These are phyloP conservation scores for Capniomyces stellatus DNA, from an alignment of 371 early-diverging fungal genomes.

Conservation along the genomic window DNA sequence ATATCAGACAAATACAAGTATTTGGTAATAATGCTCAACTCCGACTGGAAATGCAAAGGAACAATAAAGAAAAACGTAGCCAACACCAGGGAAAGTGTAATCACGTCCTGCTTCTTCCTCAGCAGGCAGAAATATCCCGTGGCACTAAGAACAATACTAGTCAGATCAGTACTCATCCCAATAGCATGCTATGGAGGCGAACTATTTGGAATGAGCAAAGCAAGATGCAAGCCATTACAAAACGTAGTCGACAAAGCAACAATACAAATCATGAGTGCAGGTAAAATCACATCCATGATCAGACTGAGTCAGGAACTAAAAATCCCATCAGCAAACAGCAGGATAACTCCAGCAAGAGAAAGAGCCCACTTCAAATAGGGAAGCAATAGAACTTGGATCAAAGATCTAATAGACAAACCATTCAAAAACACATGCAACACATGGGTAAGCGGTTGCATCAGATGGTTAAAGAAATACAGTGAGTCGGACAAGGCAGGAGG, in stretches of 20 bases:
- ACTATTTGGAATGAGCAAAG: slow-evolving; percentile 1
- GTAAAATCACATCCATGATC: neutral
- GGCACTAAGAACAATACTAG: neutral
- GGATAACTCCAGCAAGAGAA: neutral
- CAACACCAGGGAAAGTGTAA: neutral
- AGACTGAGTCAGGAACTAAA: neutral
- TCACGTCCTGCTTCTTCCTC: neutral
- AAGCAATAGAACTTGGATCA: neutral
- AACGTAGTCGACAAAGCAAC: neutral
- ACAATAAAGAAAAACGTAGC: neutral
- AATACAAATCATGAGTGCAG: neutral
- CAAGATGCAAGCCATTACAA: neutral
- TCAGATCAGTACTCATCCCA: neutral
- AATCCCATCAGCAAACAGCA: neutral
- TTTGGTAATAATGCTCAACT: neutral
- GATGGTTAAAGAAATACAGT: neutral
- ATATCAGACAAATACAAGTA: neutral
- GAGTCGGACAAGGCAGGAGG: neutral
- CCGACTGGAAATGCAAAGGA: neutral
- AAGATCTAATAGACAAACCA: neutral
- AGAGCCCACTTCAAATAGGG: neutral
- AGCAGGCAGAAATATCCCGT: neutral
- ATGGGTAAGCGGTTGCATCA: neutral
- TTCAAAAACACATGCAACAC: neutral
- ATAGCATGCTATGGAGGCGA: neutral